These are phyloP conservation scores for Colletotrichum nymphaeae DNA, from an alignment of 2,329 filamentous ascomycete species.

Conservation along the genomic window DNA sequence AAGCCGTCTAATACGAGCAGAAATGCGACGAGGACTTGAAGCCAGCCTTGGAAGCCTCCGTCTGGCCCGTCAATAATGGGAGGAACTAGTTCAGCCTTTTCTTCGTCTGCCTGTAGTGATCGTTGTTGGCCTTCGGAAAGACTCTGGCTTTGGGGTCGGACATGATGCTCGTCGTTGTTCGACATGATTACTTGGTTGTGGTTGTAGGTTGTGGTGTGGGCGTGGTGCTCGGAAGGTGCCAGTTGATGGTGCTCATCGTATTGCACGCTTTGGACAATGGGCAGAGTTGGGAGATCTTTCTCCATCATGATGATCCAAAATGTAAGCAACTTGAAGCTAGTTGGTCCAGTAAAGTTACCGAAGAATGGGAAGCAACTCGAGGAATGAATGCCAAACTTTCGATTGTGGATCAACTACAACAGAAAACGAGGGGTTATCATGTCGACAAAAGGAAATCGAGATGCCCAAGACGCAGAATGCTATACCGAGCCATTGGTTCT, in stretches of 20 bases:
- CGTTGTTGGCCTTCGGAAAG: neutral
- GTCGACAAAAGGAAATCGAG: slow-evolving; percentile 7
- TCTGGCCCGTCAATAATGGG: slow-evolving; percentile 6
- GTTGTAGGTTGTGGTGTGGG: neutral
- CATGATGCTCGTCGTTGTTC: neutral
- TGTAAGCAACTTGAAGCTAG: neutral
- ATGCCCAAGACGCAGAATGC: neutral
- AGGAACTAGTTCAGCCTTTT: neutral
- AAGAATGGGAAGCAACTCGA: neutral
- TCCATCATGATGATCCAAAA: slow-evolving; percentile 4
- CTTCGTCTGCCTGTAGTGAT: neutral
- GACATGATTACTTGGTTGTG: slow-evolving; percentile 5
- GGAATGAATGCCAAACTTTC: neutral
- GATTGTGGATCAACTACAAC: neutral
- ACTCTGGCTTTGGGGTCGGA: neutral
- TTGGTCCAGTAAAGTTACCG: neutral
- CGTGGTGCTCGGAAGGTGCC: neutral
- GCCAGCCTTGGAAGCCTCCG: slow-evolving; percentile 44
- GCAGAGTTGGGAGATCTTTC: neutral
- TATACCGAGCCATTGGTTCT: neutral
- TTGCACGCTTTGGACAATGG: neutral
- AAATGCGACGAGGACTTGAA: slow-evolving; percentile 52
- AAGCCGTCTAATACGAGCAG: slow-evolving; percentile 55
- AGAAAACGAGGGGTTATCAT: neutral
- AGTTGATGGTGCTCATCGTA: neutral